Percentiles rank a stretch among this genome's conserved stretches.
Conservation (phyloP, 192 early-diverging fungal species). For the Coemansia sp. region DNA sequence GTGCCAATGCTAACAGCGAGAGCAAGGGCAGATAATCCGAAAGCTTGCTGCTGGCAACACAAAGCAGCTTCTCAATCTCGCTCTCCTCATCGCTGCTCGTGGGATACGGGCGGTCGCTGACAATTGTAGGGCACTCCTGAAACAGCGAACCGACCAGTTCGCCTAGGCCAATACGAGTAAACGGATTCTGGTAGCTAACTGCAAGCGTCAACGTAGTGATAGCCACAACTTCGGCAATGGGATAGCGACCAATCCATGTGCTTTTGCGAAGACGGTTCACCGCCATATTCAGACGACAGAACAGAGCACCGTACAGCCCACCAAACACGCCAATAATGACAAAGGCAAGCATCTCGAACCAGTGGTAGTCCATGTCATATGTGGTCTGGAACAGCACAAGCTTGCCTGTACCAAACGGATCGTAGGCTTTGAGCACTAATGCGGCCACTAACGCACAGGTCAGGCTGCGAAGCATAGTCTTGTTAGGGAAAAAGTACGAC, state of each 20-base stretch:
- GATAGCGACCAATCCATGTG: constrained; percentile 67
- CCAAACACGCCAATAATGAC: constrained; percentile 69
- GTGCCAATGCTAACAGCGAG: constrained; percentile 44
- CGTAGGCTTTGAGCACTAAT: constrained; percentile 57
- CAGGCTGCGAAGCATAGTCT: constrained; percentile 66
- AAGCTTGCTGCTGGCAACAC: constrained; percentile 51
- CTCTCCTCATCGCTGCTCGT: constrained; percentile 58
- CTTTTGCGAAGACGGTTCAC: constrained; percentile 72
- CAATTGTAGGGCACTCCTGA: constrained; percentile 71
- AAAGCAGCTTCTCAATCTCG: constrained; percentile 64
- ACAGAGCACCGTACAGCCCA: constrained; percentile 81
- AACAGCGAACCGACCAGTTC: constrained; percentile 88
- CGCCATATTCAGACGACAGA: constrained; percentile 69
- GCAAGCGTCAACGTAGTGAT: constrained; percentile 72
- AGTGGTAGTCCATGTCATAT: constrained; percentile 68
- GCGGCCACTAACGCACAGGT: constrained; percentile 68
- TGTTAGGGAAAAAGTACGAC: constrained; percentile 74
- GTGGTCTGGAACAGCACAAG: constrained; percentile 63
- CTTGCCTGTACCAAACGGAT: constrained; percentile 58
- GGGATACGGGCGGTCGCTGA: constrained; percentile 8
- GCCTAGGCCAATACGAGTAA: constrained; percentile 81
- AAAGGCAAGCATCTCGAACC: constrained; percentile 71
- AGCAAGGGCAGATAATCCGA: constrained; percentile 47
- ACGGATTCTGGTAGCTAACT: constrained; percentile 77
- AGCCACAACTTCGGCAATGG: constrained; percentile 71